Evolutionary conservation across 1,284 basidiomycete species (phyloP).

Genomic region (Ganoderma boninense): DNA sequence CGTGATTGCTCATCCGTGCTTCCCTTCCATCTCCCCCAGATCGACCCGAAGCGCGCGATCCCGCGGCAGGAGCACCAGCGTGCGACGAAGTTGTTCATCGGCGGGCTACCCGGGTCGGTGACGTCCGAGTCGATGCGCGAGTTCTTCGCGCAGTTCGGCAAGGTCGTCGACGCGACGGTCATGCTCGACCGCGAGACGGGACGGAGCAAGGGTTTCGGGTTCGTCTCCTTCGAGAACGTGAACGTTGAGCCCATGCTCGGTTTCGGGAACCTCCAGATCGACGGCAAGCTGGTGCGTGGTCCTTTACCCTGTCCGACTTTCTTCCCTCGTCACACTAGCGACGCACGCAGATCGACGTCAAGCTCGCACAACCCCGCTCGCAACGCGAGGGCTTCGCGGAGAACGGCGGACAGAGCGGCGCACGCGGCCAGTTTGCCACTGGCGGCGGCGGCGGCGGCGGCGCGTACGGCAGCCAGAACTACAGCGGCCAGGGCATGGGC

Average conservation of each 20-base stretch:
- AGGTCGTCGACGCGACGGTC: conserved; percentile 96
- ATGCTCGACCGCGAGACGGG: conserved; percentile 99
- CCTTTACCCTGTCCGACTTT: not conserved
- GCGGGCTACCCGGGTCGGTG: conserved; percentile 90
- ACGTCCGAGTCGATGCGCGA: conserved; percentile 94
- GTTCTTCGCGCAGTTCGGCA: conserved; percentile 92
- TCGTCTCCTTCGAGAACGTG: conserved; percentile 94
- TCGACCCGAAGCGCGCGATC: conserved; percentile 99
- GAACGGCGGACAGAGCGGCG: too few relatives aligned
- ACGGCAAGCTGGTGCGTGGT: conserved; percentile 84
- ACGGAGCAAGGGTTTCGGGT: conserved; percentile 97
- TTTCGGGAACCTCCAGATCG: conserved; percentile 87
- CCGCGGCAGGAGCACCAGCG: conserved; percentile 94
- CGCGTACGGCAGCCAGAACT: conserved; percentile 45
- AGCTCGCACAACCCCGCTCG: conserved; percentile 89
- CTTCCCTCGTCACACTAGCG: not conserved
- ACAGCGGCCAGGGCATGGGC: conserved; percentile 32
- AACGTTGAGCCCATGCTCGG: conserved; percentile 87
- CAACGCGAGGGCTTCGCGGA: conserved; percentile 68
- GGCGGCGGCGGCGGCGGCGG: conserved; percentile 43
- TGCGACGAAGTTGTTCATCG: conserved; percentile 95
- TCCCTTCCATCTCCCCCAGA: conserved; percentile 58
- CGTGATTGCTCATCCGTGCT: conserved; percentile 15
- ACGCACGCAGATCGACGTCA: conserved; percentile 86
- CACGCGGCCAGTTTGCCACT: conserved; percentile 34